Conservation (phyloP, 208 protist genomes). For the Wallacemonas sp. region DNA sequence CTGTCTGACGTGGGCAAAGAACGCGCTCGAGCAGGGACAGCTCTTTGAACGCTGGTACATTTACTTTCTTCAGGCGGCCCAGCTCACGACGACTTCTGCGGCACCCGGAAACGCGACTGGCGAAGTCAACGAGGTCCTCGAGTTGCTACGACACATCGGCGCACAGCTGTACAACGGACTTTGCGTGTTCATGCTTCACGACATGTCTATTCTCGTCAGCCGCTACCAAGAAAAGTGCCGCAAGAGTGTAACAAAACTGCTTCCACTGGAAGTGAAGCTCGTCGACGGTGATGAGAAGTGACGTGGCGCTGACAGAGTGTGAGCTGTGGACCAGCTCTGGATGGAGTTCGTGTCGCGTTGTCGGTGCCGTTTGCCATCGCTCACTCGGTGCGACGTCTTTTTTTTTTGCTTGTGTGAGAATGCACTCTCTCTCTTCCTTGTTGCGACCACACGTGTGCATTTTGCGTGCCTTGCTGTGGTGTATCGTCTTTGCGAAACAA, state of each 20-base stretch:
- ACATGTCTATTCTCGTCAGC: constrained; percentile 68
- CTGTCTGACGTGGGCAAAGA: constrained; percentile 56
- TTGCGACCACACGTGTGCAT: no score
- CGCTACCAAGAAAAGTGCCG: constrained; percentile 65
- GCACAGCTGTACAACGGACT: constrained; percentile 57
- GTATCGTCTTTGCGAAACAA: no score
- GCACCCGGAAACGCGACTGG: constrained; percentile 16
- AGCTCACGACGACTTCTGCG: background rate
- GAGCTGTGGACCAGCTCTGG: background rate
- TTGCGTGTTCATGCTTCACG: constrained; percentile 69
- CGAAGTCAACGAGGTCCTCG: constrained; percentile 33
- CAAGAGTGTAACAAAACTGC: constrained; percentile 54
- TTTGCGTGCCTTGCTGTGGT: no score
- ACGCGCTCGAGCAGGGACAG: constrained; percentile 67
- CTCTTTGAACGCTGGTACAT: constrained; percentile 72
- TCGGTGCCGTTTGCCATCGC: no score
- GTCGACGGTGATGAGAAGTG: constrained; percentile 21
- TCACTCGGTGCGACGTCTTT: no score
- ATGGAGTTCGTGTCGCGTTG: background rate
- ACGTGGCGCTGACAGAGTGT: no score
- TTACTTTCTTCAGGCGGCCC: constrained; percentile 50
- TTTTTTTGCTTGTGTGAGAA: no score
- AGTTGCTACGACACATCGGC: constrained; percentile 41
- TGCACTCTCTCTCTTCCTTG: background rate
- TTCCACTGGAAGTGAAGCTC: constrained; percentile 62